Evolutionary conservation across 345 rosid species (phyloP).

Genomic region (Geranium brycei): DNA sequence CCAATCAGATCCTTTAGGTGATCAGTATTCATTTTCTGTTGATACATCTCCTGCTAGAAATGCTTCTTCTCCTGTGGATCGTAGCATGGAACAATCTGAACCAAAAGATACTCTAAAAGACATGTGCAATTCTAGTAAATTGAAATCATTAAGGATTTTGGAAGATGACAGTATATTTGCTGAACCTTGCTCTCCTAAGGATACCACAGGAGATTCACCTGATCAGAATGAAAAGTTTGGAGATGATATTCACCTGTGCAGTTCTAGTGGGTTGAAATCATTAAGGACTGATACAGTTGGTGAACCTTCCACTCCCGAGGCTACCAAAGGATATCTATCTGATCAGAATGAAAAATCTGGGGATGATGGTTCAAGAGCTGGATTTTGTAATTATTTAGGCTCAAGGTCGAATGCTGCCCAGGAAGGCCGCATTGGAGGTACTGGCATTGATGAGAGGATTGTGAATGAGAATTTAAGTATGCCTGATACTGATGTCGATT

Average conservation of each 20-base stretch:
- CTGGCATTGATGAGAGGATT: conserved; percentile 11
- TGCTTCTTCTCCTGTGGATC: conserved; percentile 12
- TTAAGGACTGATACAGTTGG: too few relatives aligned
- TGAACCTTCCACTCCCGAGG: too few relatives aligned
- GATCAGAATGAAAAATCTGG: too few relatives aligned
- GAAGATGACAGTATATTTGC: conserved; percentile 18
- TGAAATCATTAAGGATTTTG: conserved; percentile 19
- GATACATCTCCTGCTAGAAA: conserved; percentile 22
- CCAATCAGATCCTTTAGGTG: conserved; percentile 18
- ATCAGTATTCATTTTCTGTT: conserved; percentile 36
- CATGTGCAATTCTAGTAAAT: conserved; percentile 9
- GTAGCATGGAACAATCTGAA: conserved; percentile 14
- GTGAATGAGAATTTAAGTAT: conserved; percentile 17
- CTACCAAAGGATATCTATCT: too few relatives aligned
- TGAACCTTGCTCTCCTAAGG: conserved; percentile 16
- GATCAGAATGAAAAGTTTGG: conserved; percentile 14
- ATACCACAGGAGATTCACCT: conserved; percentile 15
- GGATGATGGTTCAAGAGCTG: conserved; percentile 14
- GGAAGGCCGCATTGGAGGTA: conserved; percentile 11
- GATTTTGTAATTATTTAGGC: conserved; percentile 16
- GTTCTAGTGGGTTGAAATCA: too few relatives aligned
- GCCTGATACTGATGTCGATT: conserved; percentile 17
- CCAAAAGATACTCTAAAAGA: conserved; percentile 27
- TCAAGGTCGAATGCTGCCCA: neutral
- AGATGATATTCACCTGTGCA: conserved; percentile 1